Conservation (phyloP, 768 basidiomycete genomes). For the Astraeus odoratus region DNA sequence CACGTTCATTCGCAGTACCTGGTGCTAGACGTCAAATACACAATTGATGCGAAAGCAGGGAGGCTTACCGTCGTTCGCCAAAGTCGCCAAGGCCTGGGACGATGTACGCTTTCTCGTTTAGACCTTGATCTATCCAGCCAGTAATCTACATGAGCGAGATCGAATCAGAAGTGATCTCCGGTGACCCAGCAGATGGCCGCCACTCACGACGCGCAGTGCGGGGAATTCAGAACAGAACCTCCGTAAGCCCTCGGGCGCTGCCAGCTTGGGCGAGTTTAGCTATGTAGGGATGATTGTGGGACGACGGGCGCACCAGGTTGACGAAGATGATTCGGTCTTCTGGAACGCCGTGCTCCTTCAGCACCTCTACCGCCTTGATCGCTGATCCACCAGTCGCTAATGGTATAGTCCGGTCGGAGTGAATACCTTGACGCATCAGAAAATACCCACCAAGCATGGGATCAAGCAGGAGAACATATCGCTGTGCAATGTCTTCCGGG, state of each 20-base stretch:
- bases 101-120: slow-evolving; percentile 88
- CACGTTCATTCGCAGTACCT: slow-evolving; percentile 22
- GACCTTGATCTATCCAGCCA: slow-evolving; percentile 90
- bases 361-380: slow-evolving; percentile 93
- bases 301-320: slow-evolving; percentile 56
- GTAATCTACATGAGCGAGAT: slow-evolving; percentile 64
- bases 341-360: slow-evolving; percentile 86
- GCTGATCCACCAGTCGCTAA: slow-evolving; percentile 94
- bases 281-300: neutral
- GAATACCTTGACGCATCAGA: neutral
- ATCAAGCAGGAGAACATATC: slow-evolving; percentile 92
- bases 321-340: slow-evolving; percentile 95
- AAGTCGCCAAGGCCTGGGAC: slow-evolving; percentile 97
- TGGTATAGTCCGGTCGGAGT: neutral
- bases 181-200: neutral
- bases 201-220: slow-evolving; percentile 65
- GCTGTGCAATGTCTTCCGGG: slow-evolving; percentile 84
- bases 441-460: slow-evolving; percentile 83
- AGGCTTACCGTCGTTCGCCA: slow-evolving; percentile 72
- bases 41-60: neutral
- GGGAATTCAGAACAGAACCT: slow-evolving; percentile 76
- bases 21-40: neutral
- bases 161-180: slow-evolving; percentile 1
- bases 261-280: slow-evolving; percentile 45
- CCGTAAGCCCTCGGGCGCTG: slow-evolving; percentile 83